Evolutionary conservation across 2,329 filamentous ascomycete species (phyloP).

Genomic region (Septoria petroselini): DNA sequence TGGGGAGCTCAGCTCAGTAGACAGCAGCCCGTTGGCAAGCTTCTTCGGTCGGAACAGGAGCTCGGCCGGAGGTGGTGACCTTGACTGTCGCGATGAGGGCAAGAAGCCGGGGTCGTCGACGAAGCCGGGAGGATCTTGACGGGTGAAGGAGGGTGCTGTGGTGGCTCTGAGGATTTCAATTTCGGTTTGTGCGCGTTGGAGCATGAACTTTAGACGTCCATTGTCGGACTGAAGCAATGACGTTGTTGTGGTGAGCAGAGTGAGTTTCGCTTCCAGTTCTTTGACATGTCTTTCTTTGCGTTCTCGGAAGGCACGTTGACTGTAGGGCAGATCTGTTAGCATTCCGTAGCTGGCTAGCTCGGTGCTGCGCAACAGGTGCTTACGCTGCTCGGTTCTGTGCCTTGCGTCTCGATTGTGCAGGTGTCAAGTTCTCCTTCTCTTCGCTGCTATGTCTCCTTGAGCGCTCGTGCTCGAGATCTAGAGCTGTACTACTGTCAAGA

Average conservation of each 20-base stretch:
- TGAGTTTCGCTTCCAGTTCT: constrained; percentile 84
- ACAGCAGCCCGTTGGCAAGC: constrained; percentile 26
- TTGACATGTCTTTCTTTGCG: constrained; percentile 93
- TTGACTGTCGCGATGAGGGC: constrained; percentile 22
- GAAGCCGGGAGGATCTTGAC: constrained; percentile 44
- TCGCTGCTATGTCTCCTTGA: constrained; percentile 45
- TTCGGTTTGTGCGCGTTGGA: constrained; percentile 81
- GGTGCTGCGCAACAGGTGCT: constrained; percentile 35
- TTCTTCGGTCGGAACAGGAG: constrained; percentile 18
- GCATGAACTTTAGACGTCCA: constrained; percentile 76
- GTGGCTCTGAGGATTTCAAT: constrained; percentile 90
- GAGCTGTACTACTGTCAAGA: constrained; percentile 44
- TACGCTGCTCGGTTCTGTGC: constrained; percentile 72
- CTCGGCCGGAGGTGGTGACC: constrained; percentile 20
- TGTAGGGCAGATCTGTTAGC: constrained; percentile 40
- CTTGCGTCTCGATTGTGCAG: constrained; percentile 58
- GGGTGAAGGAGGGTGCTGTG: constrained; percentile 49
- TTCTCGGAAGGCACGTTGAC: constrained; percentile 93
- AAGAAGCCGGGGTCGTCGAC: constrained; percentile 32
- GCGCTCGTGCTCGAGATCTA: constrained; percentile 38
- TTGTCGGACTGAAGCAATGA: constrained; percentile 75
- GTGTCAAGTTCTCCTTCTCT: constrained; percentile 48
- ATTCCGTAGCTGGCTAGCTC: constrained; percentile 4
- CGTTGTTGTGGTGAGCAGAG: constrained; percentile 69
- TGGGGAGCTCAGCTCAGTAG: constrained; percentile 22